Evolutionary conservation across 192 early-diverging fungal genomes (phyloP), one percentile per base, ranked within the genome.

Genomic region (Powellomyces hirtus): DNA sequence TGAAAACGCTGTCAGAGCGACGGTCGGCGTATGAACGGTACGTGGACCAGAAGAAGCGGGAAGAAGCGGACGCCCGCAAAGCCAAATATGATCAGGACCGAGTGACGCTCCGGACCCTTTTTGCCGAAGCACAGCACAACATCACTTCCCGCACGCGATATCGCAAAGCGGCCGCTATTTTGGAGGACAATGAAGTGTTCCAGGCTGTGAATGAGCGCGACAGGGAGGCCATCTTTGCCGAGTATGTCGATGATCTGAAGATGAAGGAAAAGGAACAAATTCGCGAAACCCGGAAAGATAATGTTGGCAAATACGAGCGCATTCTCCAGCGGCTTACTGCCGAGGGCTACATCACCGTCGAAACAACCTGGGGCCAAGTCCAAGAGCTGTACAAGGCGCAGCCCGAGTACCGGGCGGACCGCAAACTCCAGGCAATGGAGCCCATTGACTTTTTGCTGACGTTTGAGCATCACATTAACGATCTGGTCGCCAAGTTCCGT

Each of bases 11-110:
- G 6, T 64, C 82, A 0, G 94, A 96, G 64, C 85, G 95, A 34
- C 94, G 94, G 67, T 73, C 80, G 1, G 92, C 91, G 0, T 98
- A 95, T 71, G 76, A 90, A 31, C 72, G 77, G 29, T 95, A 89
- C 67, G 78, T 88, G 0, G 86, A 89, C 5, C 81, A 86, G 14
- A 79, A 80, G 42, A 62, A 79, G 20, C 76, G 75, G 24, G 81
- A 80, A 24, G 90, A 91, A 16, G 67, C 58, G 82, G 79, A 91
- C 49, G 75, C 75, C 24, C 61, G 75, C 42, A 68, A 77, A 63
- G 74, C 75, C 11, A 79, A 78, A 30, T 75, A 74, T 27, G 71
- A 74, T 30, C 76, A 81, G 57, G 80, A 80, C 34, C 81, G 85
- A 0, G 77, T 83, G 3, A 81, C 69, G 8, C 85, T 91, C 58